Evolutionary conservation across 2,329 filamentous ascomycete species (phyloP), one percentile per base, ranked within the genome.

Genomic region (Tothia fuscella): DNA sequence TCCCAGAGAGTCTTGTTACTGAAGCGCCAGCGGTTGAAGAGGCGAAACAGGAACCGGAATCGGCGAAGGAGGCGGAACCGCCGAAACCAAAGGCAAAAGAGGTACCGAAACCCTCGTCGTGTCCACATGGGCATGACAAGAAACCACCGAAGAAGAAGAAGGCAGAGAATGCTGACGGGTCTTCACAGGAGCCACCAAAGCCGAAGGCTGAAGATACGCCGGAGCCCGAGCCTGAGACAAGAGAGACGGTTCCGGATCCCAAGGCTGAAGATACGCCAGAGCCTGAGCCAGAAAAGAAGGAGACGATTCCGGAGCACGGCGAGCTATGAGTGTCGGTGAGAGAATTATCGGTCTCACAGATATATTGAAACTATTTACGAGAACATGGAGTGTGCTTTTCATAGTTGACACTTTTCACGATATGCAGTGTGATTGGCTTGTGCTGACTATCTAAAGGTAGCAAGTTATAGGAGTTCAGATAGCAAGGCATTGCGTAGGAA

Each of bases 1-100:
- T 88, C 13, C 70, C 68, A 4, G 41, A 41, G 10, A 21, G 20
- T 21, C 21, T 42, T 19, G 19, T 42, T 19, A 17, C 10, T 9
- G 10, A 35, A 12, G 32, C 10, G 16, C 10, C 32, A 9, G 17
- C 9, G 32, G 22, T 19, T 6, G 39, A 33, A 16, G 30, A 12
- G 25, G 29, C 16, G 14, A 35, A 21, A 2, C 29, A 19, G n/a
- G 39, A 25, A 19, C 14, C 29, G 6, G 38, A 37, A 25, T 25
- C 35, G 19, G 35, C 28, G 14, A 37, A 37, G n/a, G 35, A 21
- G 25, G 35, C 35, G 5, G 35, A 37, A 10, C 35, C 35, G 20
- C 22, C 35, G 19, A 28, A 37, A n/a, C n/a, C n/a, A n/a, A n/a
- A n/a, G n/a, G n/a, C n/a, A n/a, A n/a, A n/a, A n/a, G n/a, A n/a